A percentile compares a stretch with the other conserved stretches of the same genome.
phyloP scores from a whole-genome alignment of 225 moss, liverwort and hornwort genomes.

The Climacium dendroides region DNA sequence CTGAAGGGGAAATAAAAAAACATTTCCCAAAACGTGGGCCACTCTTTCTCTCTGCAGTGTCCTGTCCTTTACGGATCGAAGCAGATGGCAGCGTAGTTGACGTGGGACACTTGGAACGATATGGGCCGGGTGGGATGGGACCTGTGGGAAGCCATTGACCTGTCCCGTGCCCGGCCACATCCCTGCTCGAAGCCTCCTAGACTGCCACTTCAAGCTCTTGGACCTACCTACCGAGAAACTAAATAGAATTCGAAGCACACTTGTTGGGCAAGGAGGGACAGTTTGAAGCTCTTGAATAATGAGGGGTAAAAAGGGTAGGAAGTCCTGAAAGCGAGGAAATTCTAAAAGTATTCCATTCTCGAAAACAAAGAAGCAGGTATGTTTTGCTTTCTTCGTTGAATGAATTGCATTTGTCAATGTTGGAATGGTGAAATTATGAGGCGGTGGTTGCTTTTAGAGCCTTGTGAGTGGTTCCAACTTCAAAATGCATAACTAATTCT shows the following conservation, averaged over 20 bases:
- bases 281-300: not conserved
- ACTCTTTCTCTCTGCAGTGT: not conserved
- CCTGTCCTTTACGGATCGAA: not conserved
- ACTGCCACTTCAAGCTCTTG: not conserved
- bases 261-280: not conserved
- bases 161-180: not conserved
- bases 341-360: not conserved
- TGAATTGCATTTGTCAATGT: not conserved
- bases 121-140: not conserved
- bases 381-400: not conserved
- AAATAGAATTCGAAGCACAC: not conserved
- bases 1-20: too few relatives aligned
- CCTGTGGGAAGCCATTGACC: not conserved
- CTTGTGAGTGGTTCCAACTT: not conserved
- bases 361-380: not conserved
- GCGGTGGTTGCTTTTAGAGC: not conserved
- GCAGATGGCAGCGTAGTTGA: not conserved
- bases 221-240: not conserved
- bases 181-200: not conserved
- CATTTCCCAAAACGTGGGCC: not conserved
- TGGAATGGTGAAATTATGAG: not conserved
- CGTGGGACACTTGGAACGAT: not conserved
- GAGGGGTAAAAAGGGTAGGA: too few relatives aligned
- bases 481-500: not conserved
- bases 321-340: not conserved